Conservation (phyloP, 345 rosid genomes). For the Noccaea caerulescens region DNA sequence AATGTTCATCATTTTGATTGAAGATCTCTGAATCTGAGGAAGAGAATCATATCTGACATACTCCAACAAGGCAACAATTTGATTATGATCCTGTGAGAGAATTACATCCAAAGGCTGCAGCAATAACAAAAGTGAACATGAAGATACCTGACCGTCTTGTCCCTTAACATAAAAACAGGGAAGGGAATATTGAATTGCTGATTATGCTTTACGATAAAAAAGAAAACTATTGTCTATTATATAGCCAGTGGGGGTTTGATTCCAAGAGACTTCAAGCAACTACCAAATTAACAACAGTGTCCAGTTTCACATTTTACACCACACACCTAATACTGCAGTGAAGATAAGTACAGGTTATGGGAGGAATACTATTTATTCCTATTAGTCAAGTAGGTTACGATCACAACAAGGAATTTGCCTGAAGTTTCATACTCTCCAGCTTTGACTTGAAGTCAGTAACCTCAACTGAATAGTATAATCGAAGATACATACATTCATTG, state of each 20-base stretch:
- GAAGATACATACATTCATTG: neutral
- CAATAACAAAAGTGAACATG: slow-evolving; percentile 34
- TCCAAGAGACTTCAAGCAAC: neutral
- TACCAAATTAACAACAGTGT: slow-evolving; percentile 23
- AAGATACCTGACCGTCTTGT: slow-evolving; percentile 9
- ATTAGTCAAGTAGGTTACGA: slow-evolving; percentile 24
- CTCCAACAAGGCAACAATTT: slow-evolving; percentile 80
- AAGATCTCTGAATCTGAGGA: slow-evolving; percentile 76
- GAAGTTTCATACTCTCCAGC: neutral
- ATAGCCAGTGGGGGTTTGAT: neutral
- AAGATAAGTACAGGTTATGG: neutral
- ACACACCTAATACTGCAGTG: neutral
- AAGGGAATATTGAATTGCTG: neutral
- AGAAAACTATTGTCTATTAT: neutral
- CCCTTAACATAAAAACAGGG: slow-evolving; percentile 3
- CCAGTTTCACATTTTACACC: slow-evolving; percentile 26
- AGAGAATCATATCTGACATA: slow-evolving; percentile 89
- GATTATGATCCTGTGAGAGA: slow-evolving; percentile 91
- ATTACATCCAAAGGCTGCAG: slow-evolving; percentile 91
- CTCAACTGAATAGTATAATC: slow-evolving; percentile 9
- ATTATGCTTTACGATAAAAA: slow-evolving; percentile 4
- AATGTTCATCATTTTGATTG: slow-evolving; percentile 85
- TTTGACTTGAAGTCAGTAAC: slow-evolving; percentile 20
- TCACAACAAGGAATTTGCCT: neutral
- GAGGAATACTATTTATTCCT: slow-evolving; percentile 1